phyloP scores from a whole-genome alignment of 192 early-diverging fungal genomes.

The Funneliformis mosseae region DNA sequence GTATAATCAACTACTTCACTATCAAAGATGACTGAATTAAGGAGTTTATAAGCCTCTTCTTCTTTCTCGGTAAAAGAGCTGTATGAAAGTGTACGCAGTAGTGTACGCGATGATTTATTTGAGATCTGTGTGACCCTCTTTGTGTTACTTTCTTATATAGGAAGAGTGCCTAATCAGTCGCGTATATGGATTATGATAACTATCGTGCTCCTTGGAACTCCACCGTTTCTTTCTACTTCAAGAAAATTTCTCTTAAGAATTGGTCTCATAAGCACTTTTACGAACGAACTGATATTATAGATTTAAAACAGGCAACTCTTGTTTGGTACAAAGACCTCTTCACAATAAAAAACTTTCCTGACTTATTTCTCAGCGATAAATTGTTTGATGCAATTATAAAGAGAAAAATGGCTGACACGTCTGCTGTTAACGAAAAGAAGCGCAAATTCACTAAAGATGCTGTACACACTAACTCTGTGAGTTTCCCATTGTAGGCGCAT shows the following conservation, averaged over 20 bases:
- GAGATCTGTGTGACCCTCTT: no score
- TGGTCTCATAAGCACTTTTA: conserved; percentile 24
- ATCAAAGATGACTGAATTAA: no score
- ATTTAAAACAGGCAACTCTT: not conserved
- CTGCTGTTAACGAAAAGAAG: conserved; percentile 19
- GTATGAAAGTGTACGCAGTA: no score
- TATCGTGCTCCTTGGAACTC: conserved; percentile 27
- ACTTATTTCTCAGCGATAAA: not conserved
- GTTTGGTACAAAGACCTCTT: not conserved
- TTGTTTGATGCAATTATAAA: not conserved
- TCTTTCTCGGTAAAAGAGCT: no score
- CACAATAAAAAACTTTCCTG: not conserved
- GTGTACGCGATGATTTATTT: no score
- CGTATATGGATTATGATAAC: no score
- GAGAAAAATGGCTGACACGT: conserved; percentile 5
- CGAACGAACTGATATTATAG: not conserved
- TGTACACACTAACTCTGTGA: conserved; percentile 20
- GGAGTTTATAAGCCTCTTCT: no score
- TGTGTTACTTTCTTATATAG: no score
- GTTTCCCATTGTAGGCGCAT: conserved; percentile 3
- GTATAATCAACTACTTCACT: no score
- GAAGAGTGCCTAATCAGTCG: no score
- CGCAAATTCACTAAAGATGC: conserved; percentile 26
- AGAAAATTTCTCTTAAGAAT: not conserved
- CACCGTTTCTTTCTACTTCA: conserved; percentile 4